Percentiles rank a stretch among this genome's conserved stretches.
Conservation (phyloP, 371 early-diverging fungal species). For the Apophysomyces variabilis region DNA sequence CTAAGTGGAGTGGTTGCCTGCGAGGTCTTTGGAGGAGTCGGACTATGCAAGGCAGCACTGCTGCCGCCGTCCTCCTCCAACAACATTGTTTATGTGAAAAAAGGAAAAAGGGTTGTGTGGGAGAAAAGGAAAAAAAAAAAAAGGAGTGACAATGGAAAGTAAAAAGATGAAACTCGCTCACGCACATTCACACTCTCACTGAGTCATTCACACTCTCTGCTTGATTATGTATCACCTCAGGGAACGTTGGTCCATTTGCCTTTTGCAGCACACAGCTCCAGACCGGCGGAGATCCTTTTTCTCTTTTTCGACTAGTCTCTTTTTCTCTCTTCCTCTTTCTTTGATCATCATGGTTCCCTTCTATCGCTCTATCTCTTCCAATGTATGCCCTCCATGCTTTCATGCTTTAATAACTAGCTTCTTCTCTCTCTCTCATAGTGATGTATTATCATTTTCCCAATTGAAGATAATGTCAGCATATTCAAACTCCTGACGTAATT, state of each 20-base stretch:
- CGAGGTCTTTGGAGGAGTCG: slow-evolving; percentile 12
- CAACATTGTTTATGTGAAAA: neutral
- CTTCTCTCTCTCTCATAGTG: neutral
- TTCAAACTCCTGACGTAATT: neutral
- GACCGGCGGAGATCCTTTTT: slow-evolving; percentile 6
- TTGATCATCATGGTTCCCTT: neutral
- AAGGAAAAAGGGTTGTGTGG: neutral
- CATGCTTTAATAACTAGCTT: neutral
- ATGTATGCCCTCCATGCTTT: too few relatives aligned
- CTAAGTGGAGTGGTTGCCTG: neutral
- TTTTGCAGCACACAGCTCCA: slow-evolving; percentile 1
- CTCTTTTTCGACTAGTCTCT: neutral
- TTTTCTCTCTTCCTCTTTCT: neutral
- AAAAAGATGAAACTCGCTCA: neutral
- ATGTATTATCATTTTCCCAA: neutral
- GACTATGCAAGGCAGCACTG: slow-evolving; percentile 10
- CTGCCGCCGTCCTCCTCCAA: slow-evolving; percentile 12
- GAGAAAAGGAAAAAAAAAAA: neutral
- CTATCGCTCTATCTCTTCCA: neutral
- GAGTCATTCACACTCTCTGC: neutral
- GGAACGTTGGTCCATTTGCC: slow-evolving; percentile 2
- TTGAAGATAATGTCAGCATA: too few relatives aligned
- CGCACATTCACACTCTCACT: too few relatives aligned
- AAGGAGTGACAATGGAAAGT: neutral
- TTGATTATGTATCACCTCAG: neutral